Conservation (phyloP, 1,284 basidiomycete genomes). For the Tilletia horrida region DNA sequence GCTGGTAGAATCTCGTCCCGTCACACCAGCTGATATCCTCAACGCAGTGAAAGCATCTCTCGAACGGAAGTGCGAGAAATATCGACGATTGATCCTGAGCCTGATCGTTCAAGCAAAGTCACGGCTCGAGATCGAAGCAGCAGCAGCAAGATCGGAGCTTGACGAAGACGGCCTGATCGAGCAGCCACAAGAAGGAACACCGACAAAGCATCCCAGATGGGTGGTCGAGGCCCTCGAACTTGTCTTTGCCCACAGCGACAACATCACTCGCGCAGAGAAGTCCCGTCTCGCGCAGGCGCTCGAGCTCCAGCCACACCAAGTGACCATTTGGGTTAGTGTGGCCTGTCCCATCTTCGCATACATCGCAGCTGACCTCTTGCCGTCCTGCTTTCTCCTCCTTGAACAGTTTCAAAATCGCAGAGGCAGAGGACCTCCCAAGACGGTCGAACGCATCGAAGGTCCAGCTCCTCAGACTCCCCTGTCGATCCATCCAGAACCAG, state of each 20-base stretch:
- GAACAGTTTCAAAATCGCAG: constrained; percentile 38
- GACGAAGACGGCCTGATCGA: constrained; percentile 15
- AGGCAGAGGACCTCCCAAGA: no score
- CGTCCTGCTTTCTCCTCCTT: neutral
- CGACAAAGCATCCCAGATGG: constrained; percentile 33
- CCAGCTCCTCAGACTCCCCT: constrained; percentile 1
- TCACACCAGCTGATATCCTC: neutral
- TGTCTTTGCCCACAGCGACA: constrained; percentile 44
- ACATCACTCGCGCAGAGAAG: constrained; percentile 52
- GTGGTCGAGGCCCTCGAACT: constrained; percentile 43
- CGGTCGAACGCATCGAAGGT: constrained; percentile 32
- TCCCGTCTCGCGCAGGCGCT: constrained; percentile 43
- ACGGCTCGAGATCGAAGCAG: constrained; percentile 12
- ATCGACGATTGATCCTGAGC: neutral
- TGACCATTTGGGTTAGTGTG: constrained; percentile 53
- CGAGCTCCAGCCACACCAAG: constrained; percentile 48
- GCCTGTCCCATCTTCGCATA: neutral
- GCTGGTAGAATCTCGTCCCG: neutral
- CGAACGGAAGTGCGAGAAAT: neutral
- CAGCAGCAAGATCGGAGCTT: constrained; percentile 4
- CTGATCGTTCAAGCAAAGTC: neutral
- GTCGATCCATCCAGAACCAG: neutral
- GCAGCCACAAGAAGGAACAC: neutral
- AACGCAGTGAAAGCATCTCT: neutral
- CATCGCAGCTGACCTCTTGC: neutral